Base-by-base conservation (phyloP, 2,329 filamentous ascomycete genomes). In the Fusarium coffeatum region DNA sequence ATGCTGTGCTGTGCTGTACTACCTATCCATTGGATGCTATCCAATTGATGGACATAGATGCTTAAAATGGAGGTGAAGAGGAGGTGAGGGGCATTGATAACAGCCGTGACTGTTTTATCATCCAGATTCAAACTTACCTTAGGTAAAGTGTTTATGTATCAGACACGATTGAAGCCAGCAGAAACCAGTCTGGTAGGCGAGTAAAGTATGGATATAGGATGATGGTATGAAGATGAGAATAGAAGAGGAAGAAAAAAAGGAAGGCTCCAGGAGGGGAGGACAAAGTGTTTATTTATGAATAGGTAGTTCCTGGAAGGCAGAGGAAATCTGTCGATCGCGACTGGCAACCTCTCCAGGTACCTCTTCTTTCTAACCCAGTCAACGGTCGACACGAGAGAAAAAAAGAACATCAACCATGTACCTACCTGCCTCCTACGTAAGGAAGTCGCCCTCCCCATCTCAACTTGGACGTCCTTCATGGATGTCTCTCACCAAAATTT, bases 311-410 rank as follows among this genome's bases (percentile, higher is more conserved):
- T 64, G 50, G 60, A 69, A 64, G 45, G 47, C 50, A 60, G 64
- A 67, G 59, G 54, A 63, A 61, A 57, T 60, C 43, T 51, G 50
- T 59, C 61, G 63, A 70, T 62, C 51, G 55, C 55, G 18, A 51
- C 32, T 51, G 48, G 49, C 41, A 50, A 63, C 63, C 59, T 47
- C 51, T 64, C 53, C 25, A 27, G 48, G 32, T 51, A 50, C 48
- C 32, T 25, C 32, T 37, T 37, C 22, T 16, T 27, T 51, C 48
- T 51, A 34, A 25, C 41, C 64, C 61, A 71, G 68, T 68, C 55
- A 73, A 63, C 57, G 49, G 57, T 50, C 49, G 65, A 72, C 70
- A 72, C 64, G 69, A 71, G 69, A 69, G 66, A 69, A 30, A 16
- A 16, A 34, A 34, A 34, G 32, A 34, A 34, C 32, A 18, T 18